Base-by-base conservation (phyloP, 345 rosid genomes). In the Xanthoceras sorbifolium region DNA sequence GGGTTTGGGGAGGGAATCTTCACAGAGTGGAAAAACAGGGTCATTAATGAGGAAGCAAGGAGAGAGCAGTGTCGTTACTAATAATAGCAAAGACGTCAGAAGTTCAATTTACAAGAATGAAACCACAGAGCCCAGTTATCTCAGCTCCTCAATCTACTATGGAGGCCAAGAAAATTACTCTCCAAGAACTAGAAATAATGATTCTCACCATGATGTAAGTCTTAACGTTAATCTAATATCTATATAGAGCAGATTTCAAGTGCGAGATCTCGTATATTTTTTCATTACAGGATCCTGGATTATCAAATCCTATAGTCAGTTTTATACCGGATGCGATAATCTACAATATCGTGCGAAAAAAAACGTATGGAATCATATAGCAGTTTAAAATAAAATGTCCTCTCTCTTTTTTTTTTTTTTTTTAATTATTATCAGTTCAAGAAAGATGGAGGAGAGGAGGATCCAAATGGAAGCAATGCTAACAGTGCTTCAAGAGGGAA, bases 151-250 rank as follows among this genome's bases (percentile, higher is more conserved):
- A n/a, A 90, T 94, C 72, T 83, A 90, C 86, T 94, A 94, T 75
- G 98, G 97, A 50, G 98, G 98, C 73, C 98, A 89, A 84, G 97
- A 94, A 78, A 87, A 88, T 76, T 94, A 91, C 80, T 85, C 95
- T 74, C 85, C 94, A 38, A 83, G 78, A 71, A 81, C 86, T 81
- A 83, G 26, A 38, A 65, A 75, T 65, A 70, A 83, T 34, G 87
- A 86, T 70, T 84, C 85, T 81, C 78, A 78, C 69, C 84, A 80
- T 42, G 46, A 11, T 67, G 86, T 90, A 75, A 71, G 88, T 66
- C 1, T 55, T 46, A 7, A 11, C 59, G 12, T 60, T 25, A 9
- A 12, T 76, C 6, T n/a, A n/a, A n/a, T n/a, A n/a, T n/a, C n/a
- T n/a, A n/a, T n/a, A n/a, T n/a, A n/a, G n/a, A n/a, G n/a, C n/a